These are phyloP conservation scores for Margaritispora aquatica DNA, from an alignment of 495 filamentous ascomycete genomes.

Conservation along the genomic window DNA sequence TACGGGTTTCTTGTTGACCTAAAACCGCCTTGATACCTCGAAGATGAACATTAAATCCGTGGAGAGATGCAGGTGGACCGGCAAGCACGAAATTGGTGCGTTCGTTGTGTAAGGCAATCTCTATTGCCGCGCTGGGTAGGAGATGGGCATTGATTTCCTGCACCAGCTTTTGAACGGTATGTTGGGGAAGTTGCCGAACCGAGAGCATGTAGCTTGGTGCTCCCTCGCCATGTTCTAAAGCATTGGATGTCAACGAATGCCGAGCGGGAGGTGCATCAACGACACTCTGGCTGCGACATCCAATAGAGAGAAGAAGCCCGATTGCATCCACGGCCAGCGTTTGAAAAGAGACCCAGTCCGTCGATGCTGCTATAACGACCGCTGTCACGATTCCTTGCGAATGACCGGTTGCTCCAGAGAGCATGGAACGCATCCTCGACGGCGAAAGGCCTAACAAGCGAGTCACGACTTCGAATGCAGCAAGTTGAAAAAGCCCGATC, in stretches of 20 bases:
- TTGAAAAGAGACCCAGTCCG: not conserved
- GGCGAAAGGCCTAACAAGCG: constrained; percentile 60
- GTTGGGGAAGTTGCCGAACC: not conserved
- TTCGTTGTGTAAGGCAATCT: not conserved
- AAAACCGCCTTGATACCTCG: not conserved
- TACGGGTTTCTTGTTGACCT: not conserved
- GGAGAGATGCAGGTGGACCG: not conserved
- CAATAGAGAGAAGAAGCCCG: not conserved
- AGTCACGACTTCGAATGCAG: constrained; percentile 79
- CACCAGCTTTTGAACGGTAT: not conserved
- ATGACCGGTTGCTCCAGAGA: not conserved
- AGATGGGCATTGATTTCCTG: not conserved
- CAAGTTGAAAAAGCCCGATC: constrained; percentile 86
- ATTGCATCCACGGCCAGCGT: not conserved
- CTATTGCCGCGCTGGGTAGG: not conserved
- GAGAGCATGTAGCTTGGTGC: not conserved
- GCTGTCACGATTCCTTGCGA: not conserved
- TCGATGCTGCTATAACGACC: not conserved
- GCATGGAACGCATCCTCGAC: not conserved
- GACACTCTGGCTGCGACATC: not conserved
- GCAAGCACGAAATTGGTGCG: not conserved
- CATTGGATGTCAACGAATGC: not conserved
- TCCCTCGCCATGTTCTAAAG: not conserved
- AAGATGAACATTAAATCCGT: not conserved
- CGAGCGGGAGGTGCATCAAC: not conserved